Evolutionary conservation across 495 filamentous ascomycete genomes (phyloP), one percentile per base, ranked within the genome.

Genomic region (Podospora conica): DNA sequence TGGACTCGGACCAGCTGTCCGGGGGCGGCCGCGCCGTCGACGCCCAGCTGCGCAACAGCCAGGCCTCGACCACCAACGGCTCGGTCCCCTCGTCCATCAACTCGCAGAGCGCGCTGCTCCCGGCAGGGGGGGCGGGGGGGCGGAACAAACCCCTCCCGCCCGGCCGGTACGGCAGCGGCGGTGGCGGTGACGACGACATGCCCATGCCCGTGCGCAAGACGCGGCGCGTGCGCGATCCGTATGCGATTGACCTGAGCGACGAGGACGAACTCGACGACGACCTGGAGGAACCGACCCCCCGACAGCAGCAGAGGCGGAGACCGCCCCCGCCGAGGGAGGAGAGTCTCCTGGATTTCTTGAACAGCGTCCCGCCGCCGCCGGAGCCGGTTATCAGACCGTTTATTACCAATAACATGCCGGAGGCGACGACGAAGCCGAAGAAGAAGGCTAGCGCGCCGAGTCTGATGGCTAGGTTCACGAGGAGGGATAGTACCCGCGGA

Each of bases 301-400:
- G 74, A 1, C 80, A 70, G 63, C 74, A 72, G 11, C 72, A 73
- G 29, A 73, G 48, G 3, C 21, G 61, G 25, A 55, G 24, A 53
- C 21, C 25, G 6, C 61, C 25, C 18, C 22, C 73, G 15, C 78
- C 78, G 18, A 75, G 88, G 27, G 87, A 90, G 70, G 91, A 91
- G 69, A 92, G 90, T 71, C 74, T 97, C 58, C 85, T 91, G 31
- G 96, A 99, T 69, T 99, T 99, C 80, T 80, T 99, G 61, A 86
- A 84, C 60, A 93, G 85, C 69, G 88, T 85, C n/a, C 85, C 91
- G 21, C 95, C 93, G 15, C 92, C 95, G 2, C 92, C 95, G 2
- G 77, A 83, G 18, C 77, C 78, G 66, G 76, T 81, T 20, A 80
- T 77, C 9, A 79, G 82, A 58, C 76, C 61, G 20, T 77, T 79